Conservation (phyloP, 225 moss, liverwort and hornwort species). For the Sphagnum tenellum region DNA sequence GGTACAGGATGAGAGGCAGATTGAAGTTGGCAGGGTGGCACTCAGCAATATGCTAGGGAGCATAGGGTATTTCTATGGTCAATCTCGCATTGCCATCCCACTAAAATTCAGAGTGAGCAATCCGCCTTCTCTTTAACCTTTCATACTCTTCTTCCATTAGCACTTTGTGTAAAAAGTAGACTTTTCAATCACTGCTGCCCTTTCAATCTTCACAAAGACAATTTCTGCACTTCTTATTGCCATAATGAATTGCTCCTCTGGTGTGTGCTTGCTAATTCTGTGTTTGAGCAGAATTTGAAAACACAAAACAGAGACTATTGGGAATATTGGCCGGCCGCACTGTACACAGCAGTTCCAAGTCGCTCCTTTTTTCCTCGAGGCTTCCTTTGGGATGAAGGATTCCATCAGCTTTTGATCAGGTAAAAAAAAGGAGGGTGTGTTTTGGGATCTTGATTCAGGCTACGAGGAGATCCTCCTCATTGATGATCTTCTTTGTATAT, state of each 20-base stretch:
- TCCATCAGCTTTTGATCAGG: slow-evolving; percentile 94
- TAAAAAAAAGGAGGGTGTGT: not conserved
- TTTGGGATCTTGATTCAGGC: too few relatives aligned
- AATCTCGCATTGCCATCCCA: slow-evolving; percentile 82
- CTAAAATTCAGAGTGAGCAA: slow-evolving; percentile 44
- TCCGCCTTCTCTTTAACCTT: not conserved
- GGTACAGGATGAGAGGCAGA: slow-evolving; percentile 59
- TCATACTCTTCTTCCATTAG: too few relatives aligned
- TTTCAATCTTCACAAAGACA: not conserved
- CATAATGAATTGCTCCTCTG: not conserved
- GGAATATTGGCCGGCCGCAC: slow-evolving; percentile 92
- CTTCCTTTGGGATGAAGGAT: slow-evolving; percentile 98
- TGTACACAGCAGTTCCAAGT: slow-evolving; percentile 92
- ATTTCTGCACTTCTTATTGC: not conserved
- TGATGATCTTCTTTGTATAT: too few relatives aligned
- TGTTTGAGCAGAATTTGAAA: slow-evolving; percentile 22
- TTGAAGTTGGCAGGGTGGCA: slow-evolving; percentile 86
- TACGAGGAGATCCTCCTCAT: too few relatives aligned
- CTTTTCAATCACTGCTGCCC: too few relatives aligned
- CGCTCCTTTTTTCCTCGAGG: slow-evolving; percentile 97
- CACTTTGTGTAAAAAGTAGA: too few relatives aligned
- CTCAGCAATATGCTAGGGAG: slow-evolving; percentile 95
- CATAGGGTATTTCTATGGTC: slow-evolving; percentile 90
- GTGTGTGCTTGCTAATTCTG: not conserved
- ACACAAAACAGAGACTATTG: slow-evolving; percentile 47